Evolutionary conservation across 176 grass and related monocot genomes (phyloP), one percentile per base, ranked within the genome.

Genomic region (bread wheat (Triticum aestivum)): DNA sequence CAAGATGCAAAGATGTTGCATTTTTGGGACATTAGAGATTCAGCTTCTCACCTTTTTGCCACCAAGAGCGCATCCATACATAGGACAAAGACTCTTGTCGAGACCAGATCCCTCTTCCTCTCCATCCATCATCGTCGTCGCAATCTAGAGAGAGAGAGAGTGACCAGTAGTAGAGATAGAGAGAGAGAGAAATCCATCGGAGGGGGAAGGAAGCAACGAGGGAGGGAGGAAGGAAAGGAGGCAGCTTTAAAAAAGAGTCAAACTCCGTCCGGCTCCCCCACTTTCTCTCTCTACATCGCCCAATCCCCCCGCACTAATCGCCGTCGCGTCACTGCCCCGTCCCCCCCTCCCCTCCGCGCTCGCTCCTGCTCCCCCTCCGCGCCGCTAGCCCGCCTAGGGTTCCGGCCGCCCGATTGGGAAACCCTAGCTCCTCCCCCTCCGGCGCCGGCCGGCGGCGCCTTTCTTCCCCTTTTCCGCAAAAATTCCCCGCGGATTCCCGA

Each of bases 211-310:
- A 34, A 70, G 34, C 32, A 51, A 24, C 9, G 34, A 65, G 63
- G 27, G 30, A 14, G 30, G 13, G 8, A 37, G 32, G 15, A 49
- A 75, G 73, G 8, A 52, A 77, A 56, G 47, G 47, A 56, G 6
- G 73, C 73, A 76, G 73, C 73, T 75, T 75, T 75, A 75, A 75
- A 75, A 75, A 77, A 77, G 74, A 77, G 74, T 56, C 74, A 77
- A 77, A 76, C 73, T 47, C 13, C 41, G 71, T 45, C 12, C 41
- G 71, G 21, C 59, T 63, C 61, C n/a, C 61, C 72, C 70, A 74
- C 70, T 75, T 75, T 76, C 73, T 76, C 73, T 76, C 45, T 76
- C 73, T 76, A 76, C 74, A 17, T 72, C 69, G 37, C 23, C 72
- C 26, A 52, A 54, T 29, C 47, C 74, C 71, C 74, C 74, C 47